Percentiles rank a stretch among this genome's conserved stretches.
These are phyloP conservation scores for Neurospora discreta DNA, from an alignment of 495 filamentous ascomycete genomes.

Conservation along the genomic window DNA sequence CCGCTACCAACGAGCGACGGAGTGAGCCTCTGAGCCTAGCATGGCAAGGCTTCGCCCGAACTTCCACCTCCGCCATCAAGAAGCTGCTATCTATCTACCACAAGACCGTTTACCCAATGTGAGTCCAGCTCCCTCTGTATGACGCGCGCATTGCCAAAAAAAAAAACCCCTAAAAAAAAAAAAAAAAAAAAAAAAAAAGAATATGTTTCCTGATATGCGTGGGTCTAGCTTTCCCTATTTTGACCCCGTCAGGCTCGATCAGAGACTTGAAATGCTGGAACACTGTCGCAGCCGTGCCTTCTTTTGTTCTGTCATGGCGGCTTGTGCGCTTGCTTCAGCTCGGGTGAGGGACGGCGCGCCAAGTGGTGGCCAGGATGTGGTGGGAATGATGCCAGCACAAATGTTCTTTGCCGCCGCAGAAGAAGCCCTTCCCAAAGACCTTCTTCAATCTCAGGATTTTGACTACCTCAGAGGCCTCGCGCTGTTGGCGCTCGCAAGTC, in stretches of 20 bases:
- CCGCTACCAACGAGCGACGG: background rate
- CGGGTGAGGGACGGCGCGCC: constrained; percentile 37
- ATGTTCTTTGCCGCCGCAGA: constrained; percentile 37
- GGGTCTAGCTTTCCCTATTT: constrained; percentile 32
- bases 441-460: constrained; percentile 26
- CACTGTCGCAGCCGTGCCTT: constrained; percentile 31
- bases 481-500: constrained; percentile 33
- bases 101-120: constrained; percentile 31
- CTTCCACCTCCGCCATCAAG: constrained; percentile 8
- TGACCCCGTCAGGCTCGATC: constrained; percentile 30
- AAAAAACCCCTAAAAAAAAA: background rate
- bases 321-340: constrained; percentile 35
- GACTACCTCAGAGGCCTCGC: constrained; percentile 37
- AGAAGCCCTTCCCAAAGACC: constrained; percentile 25
- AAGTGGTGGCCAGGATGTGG: background rate
- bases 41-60: constrained; percentile 8
- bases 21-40: constrained; percentile 6
- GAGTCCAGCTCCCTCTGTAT: background rate
- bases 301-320: constrained; percentile 40
- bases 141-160: background rate
- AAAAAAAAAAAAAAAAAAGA: background rate
- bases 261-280: constrained; percentile 25
- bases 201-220: background rate
- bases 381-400: constrained; percentile 26
- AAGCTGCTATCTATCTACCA: constrained; percentile 32